Percentiles rank a stretch among this genome's conserved stretches.
These are phyloP conservation scores for Leucosporidium scottii DNA, from an alignment of 768 basidiomycete species.

Conservation along the genomic window DNA sequence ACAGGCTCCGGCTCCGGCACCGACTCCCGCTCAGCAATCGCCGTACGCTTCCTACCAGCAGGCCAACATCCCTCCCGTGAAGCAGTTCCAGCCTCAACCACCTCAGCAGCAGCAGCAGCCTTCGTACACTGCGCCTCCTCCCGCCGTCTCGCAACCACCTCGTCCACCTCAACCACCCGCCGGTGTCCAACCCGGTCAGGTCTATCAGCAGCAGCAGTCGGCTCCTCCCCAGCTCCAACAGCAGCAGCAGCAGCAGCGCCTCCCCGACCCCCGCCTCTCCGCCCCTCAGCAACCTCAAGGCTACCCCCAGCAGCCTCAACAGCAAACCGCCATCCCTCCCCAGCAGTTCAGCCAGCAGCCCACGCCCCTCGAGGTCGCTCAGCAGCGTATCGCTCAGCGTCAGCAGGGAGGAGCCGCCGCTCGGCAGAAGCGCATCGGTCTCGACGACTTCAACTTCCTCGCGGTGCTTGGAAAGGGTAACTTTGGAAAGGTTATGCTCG, in stretches of 20 bases:
- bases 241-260: constrained; percentile 39
- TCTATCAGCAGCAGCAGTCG: constrained; percentile 17
- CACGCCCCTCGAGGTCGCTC: constrained; percentile 2
- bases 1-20: neutral
- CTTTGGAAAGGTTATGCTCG: constrained; percentile 99
- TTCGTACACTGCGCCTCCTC: too few relatives aligned
- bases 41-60: neutral
- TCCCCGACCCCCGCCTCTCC: constrained; percentile 39
- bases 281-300: constrained; percentile 1
- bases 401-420: constrained; percentile 13
- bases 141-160: neutral
- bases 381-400: constrained; percentile 1
- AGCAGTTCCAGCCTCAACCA: too few relatives aligned
- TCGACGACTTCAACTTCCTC: constrained; percentile 98
- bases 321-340: constrained; percentile 33
- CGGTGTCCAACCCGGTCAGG: constrained; percentile 8
- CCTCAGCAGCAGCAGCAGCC: too few relatives aligned
- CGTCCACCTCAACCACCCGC: constrained; percentile 29
- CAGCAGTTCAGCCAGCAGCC: constrained; percentile 22
- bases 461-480: constrained; percentile 98
- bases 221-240: neutral
- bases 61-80: neutral
- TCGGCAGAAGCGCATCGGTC: constrained; percentile 73
- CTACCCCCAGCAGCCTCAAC: constrained; percentile 3
- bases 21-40: neutral